Evolutionary conservation across 768 basidiomycete genomes (phyloP), one percentile per base, ranked within the genome.

Genomic region (Cystofilobasidium bisporidii): DNA sequence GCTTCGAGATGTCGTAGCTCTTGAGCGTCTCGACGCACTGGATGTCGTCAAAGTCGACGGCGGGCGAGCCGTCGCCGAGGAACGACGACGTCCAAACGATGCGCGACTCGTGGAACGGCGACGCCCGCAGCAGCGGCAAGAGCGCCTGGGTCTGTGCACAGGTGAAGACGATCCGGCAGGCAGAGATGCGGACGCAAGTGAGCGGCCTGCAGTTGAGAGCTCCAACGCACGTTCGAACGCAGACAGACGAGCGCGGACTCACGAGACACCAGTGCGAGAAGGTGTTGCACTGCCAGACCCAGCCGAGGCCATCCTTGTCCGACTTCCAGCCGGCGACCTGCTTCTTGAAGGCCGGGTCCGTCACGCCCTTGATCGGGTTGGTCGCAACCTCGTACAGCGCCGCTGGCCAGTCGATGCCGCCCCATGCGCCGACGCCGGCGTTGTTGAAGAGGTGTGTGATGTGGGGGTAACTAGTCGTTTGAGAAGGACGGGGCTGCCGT

Each of bases 251-350:
- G n/a, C n/a, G n/a, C 32, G 48, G 5, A 81, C 86, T 64, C 73
- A 91, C 89, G 71, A 92, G 77, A 33, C 81, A 81, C 73, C 86
- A 91, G 76, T 91, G 89, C 0, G 86, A 85, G 65, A 91, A 90
- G 32, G 90, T 77, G 72, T 91, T 91, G 68, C 84, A 87, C 73
- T 91, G 88, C 88, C 89, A 92, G 10, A 85, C 82, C 81, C 82
- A 86, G 3, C 90, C 90, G 0, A 90, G 77, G 8, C 86, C 84
- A 71, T 92, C 88, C 5, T 68, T 68, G 24, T 77, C 76, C 70
- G 83, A 87, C 60, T 81, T 71, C 70, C 85, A 81, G 11, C 87
- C 88, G 15, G 67, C 73, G 33, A 79, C 75, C 74, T 91, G 88
- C 5, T 79, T 66, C 72, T 85, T 82, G 75, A 76, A 89, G 18